A percentile compares a stretch with the other conserved stretches of the same genome.
These are phyloP conservation scores for Zopfochytrium polystomum DNA, from an alignment of 371 early-diverging fungal species.

Conservation along the genomic window DNA sequence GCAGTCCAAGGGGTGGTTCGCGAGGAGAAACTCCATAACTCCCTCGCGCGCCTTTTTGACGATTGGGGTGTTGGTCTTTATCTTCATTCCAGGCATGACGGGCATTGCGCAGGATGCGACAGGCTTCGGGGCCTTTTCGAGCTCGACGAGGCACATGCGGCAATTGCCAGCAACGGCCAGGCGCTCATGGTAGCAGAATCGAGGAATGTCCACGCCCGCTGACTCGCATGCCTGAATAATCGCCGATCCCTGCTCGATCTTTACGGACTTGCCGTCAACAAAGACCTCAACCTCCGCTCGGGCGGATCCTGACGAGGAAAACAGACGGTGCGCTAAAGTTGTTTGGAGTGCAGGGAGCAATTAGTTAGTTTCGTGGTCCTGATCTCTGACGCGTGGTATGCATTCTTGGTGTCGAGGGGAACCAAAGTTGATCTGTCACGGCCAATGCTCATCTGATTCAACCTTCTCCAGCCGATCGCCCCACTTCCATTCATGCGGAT, in stretches of 20 bases:
- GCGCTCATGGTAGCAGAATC: constrained; percentile 98
- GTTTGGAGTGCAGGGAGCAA: not conserved
- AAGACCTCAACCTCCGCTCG: constrained; percentile 54
- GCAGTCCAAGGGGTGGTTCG: constrained; percentile 97
- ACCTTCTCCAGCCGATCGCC: no score
- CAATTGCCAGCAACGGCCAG: constrained; percentile 97
- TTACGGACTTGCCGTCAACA: constrained; percentile 86
- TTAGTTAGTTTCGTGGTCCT: no score
- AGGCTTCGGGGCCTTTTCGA: constrained; percentile 93
- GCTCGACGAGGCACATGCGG: constrained; percentile 97
- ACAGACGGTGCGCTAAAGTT: not conserved
- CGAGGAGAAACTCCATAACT: constrained; percentile 95
- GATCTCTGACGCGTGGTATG: no score
- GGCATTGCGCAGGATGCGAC: constrained; percentile 97
- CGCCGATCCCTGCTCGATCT: constrained; percentile 89
- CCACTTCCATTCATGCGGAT: no score
- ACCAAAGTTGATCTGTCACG: no score
- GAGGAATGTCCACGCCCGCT: constrained; percentile 72
- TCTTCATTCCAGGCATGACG: constrained; percentile 94
- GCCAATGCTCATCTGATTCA: no score
- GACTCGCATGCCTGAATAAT: constrained; percentile 96
- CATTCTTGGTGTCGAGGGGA: no score
- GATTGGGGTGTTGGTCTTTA: constrained; percentile 88
- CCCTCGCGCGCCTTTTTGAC: constrained; percentile 98
- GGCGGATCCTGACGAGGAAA: constrained; percentile 1